These are phyloP conservation scores for Diaporthe vexans DNA, from an alignment of 2,329 filamentous ascomycete genomes.

Conservation along the genomic window DNA sequence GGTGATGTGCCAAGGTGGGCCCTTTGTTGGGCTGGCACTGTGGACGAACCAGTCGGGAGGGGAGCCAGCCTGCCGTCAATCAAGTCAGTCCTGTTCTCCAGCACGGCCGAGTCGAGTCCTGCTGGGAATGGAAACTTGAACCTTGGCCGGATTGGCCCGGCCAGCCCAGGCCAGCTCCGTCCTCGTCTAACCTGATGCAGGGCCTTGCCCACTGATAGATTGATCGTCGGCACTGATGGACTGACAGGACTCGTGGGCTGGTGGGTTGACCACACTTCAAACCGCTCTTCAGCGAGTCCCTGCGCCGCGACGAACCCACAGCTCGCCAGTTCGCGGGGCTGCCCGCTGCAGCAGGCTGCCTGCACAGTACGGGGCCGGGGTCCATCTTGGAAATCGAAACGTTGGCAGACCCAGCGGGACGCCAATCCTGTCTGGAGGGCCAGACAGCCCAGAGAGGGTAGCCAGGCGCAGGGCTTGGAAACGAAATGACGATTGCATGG, in stretches of 20 bases:
- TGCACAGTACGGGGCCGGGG: slow-evolving; percentile 20
- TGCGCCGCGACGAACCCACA: slow-evolving; percentile 2
- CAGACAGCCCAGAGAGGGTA: background rate
- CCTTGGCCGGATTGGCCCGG: slow-evolving; percentile 18
- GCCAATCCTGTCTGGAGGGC: slow-evolving; percentile 24
- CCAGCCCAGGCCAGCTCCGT: background rate
- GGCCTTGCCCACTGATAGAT: slow-evolving; percentile 13
- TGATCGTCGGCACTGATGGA: slow-evolving; percentile 10
- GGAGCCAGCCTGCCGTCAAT: slow-evolving; percentile 15
- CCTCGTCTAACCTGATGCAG: slow-evolving; percentile 28
- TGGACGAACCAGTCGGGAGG: slow-evolving; percentile 23
- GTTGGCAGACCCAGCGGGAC: slow-evolving; percentile 29
- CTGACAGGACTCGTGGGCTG: slow-evolving; percentile 4
- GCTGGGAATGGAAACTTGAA: slow-evolving; percentile 7
- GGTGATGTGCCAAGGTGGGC: slow-evolving; percentile 29
- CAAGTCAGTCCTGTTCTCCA: background rate
- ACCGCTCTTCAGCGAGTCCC: background rate
- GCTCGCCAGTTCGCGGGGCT: slow-evolving; percentile 10
- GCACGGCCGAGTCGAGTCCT: slow-evolving; percentile 5
- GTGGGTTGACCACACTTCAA: background rate
- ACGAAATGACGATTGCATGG: slow-evolving; percentile 35
- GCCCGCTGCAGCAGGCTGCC: background rate
- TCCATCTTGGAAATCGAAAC: slow-evolving; percentile 13
- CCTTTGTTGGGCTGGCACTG: slow-evolving; percentile 27
- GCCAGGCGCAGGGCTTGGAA: slow-evolving; percentile 33